Evolutionary conservation across 495 filamentous ascomycete genomes (phyloP).

Genomic region (Penicillium taxi): DNA sequence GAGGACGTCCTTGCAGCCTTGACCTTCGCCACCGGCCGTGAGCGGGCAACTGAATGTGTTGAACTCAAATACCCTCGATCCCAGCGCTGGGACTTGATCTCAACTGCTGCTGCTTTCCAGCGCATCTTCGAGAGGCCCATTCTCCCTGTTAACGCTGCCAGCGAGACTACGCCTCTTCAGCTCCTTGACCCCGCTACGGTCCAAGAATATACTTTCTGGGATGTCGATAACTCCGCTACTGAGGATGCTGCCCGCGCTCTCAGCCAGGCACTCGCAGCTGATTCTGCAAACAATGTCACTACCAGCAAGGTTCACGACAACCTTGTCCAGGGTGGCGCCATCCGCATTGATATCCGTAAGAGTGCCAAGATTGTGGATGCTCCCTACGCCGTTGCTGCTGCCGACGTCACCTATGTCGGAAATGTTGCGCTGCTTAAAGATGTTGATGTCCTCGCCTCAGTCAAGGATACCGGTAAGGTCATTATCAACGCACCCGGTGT

Average conservation of each 20-base stretch:
- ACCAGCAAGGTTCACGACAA: conserved; percentile 74
- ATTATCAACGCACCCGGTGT: conserved; percentile 67
- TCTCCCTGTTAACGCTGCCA: conserved; percentile 33
- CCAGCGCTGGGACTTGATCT: conserved; percentile 72
- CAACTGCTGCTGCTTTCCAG: conserved; percentile 62
- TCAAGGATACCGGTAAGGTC: conserved; percentile 64
- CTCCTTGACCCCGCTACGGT: conserved; percentile 43
- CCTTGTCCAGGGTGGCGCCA: conserved; percentile 71
- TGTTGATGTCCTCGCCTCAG: conserved; percentile 59
- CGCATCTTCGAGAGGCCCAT: conserved; percentile 48
- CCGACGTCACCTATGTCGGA: conserved; percentile 71
- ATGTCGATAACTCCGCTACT: conserved; percentile 66
- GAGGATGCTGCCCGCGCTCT: conserved; percentile 56
- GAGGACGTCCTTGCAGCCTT: conserved; percentile 80
- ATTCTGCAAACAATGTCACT: conserved; percentile 70
- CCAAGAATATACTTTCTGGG: conserved; percentile 91
- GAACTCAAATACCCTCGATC: conserved; percentile 88
- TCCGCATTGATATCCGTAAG: conserved; percentile 78
- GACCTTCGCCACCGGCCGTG: conserved; percentile 63
- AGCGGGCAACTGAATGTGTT: conserved; percentile 50
- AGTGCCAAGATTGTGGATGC: conserved; percentile 77
- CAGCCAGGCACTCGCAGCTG: conserved; percentile 63
- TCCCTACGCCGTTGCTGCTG: conserved; percentile 67
- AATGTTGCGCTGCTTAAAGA: conserved; percentile 70
- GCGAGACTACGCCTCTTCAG: conserved; percentile 30